Conservation (phyloP, 352 stramenopile genomes). For the Hyaloperonospora brassicae region DNA sequence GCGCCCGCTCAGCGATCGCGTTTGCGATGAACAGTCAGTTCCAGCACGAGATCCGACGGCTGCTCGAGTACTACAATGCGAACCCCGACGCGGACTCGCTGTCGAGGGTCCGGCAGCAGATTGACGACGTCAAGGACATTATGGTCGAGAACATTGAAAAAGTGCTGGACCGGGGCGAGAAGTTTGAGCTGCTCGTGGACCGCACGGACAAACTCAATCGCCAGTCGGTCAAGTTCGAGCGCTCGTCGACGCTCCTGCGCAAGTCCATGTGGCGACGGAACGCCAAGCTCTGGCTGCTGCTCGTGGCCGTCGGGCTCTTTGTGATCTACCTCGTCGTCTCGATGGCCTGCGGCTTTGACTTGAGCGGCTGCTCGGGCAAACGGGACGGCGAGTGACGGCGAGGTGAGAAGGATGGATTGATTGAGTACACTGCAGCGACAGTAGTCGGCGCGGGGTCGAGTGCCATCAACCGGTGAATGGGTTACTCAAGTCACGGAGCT, state of each 20-base stretch:
- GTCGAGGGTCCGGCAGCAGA: constrained; percentile 89
- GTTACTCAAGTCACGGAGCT: not conserved
- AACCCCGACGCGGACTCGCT: constrained; percentile 90
- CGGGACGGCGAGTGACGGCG: constrained; percentile 25
- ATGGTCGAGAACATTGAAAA: constrained; percentile 99
- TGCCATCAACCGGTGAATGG: constrained; percentile 8
- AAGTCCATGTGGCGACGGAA: constrained; percentile 84
- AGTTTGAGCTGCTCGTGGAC: constrained; percentile 93
- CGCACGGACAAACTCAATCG: constrained; percentile 94
- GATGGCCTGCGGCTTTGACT: constrained; percentile 82
- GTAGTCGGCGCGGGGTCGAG: too few species aligned
- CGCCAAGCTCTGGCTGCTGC: constrained; percentile 79
- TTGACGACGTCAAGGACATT: constrained; percentile 96
- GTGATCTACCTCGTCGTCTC: constrained; percentile 82
- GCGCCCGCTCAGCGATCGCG: constrained; percentile 88
- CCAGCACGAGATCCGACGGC: constrained; percentile 87
- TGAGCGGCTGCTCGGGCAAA: constrained; percentile 69
- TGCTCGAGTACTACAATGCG: constrained; percentile 82
- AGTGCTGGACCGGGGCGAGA: constrained; percentile 96
- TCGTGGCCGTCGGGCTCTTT: constrained; percentile 70
- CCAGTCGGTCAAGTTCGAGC: constrained; percentile 95
- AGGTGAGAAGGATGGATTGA: too few species aligned
- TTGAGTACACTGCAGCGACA: not conserved
- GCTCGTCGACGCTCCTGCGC: constrained; percentile 84
- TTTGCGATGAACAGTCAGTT: constrained; percentile 99